phyloP scores from a whole-genome alignment of 129 eudicot species.

The Sambucus nigra region DNA sequence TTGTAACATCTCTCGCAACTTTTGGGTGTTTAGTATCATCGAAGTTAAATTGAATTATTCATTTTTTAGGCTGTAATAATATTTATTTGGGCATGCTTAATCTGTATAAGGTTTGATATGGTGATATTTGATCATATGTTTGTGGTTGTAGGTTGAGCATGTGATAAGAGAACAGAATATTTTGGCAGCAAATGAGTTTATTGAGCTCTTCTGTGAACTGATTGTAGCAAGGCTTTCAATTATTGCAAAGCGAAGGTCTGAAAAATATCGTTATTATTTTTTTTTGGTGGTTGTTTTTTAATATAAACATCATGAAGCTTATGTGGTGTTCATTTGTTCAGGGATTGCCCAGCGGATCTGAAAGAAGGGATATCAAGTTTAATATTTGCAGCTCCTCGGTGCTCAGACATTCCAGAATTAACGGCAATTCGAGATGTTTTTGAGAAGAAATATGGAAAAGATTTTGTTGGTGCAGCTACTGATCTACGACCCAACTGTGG shows the following conservation, averaged over 20 bases:
- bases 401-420: slow-evolving; percentile 96
- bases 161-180: slow-evolving; percentile 93
- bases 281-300: too few species aligned
- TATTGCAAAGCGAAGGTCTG: slow-evolving; percentile 74
- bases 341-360: slow-evolving; percentile 83
- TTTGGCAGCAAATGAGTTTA: slow-evolving; percentile 89
- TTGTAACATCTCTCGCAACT: too few species aligned
- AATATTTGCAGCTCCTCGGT: slow-evolving; percentile 84
- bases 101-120: too few species aligned
- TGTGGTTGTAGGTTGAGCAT: slow-evolving; percentile 64
- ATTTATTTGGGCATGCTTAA: too few species aligned
- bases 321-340: slow-evolving; percentile 24
- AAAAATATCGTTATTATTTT: not conserved
- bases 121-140: not conserved
- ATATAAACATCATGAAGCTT: not conserved
- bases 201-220: slow-evolving; percentile 92
- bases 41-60: too few species aligned
- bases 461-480: slow-evolving; percentile 85
- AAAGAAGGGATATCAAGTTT: slow-evolving; percentile 92
- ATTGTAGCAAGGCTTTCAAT: slow-evolving; percentile 79
- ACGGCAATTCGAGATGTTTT: slow-evolving; percentile 67
- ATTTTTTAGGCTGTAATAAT: too few species aligned
- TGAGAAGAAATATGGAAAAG: slow-evolving; percentile 87
- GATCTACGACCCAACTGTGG: slow-evolving; percentile 92
- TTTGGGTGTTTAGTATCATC: too few species aligned